Base-by-base conservation (phyloP, 768 basidiomycete species). In the Neoboletus subvelutipes region DNA sequence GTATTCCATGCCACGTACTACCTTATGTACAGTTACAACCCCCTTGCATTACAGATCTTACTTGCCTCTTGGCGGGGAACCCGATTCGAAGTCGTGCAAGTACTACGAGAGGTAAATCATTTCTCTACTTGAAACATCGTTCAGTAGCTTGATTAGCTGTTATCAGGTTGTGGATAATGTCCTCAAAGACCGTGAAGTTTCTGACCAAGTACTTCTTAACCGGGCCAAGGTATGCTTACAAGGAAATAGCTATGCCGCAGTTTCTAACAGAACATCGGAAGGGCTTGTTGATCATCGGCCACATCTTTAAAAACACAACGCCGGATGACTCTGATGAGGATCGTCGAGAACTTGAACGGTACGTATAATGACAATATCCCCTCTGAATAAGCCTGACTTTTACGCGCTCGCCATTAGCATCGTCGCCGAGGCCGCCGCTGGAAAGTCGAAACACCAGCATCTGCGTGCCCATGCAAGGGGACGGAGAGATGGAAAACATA, bases 1-100 rank as follows among this genome's bases (percentile, higher is more conserved):
- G 39, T 62, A 54, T 50, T 22, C n/a, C 15, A 51, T 41, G n/a
- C 31, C 22, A 45, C 39, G 9, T 22, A 37, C 33, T 34, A 26
- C 28, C 26, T 22, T 26, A 5, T 37, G 28, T 28, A 15, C 17
- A 39, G 26, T 33, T 15, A 8, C 4, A 11, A 26, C 29, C 5
- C 41, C 31, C 22, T 42, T 45, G 37, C 17, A 28, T 31, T 45
- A 37, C 58, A 91, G 87, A 94, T 97, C 68, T 83, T 98, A 76
- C 85, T 98, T 29, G 96, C 95, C 7, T 96, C 96, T 26, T 99
- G 97, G 97, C 86, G 94, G 56, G 97, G 96, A 15, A 96, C 95
- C 4, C 85, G 95, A 51, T 85, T 98, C 68, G 97, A 99, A 75
- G 94, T 98, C 41, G 83, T 90, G 22, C 90, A 93, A 65, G 93